A percentile compares a stretch with the other conserved stretches of the same genome.
Conservation (phyloP, 2,329 filamentous ascomycete species). For the Furcasterigmium sp. region DNA sequence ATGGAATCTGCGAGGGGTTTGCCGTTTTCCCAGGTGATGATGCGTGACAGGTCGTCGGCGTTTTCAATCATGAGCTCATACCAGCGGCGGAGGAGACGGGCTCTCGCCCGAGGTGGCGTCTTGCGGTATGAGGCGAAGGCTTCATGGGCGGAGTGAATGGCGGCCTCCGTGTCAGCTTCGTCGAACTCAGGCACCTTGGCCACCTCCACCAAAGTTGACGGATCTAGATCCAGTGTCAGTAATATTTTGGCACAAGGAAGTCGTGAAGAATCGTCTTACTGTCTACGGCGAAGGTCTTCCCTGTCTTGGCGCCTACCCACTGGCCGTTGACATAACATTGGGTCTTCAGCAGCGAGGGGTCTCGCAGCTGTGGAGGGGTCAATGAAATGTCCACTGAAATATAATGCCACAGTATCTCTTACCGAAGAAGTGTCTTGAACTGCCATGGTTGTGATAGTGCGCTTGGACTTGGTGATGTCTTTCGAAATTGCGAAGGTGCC, state of each 20-base stretch:
- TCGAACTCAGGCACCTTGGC: constrained; percentile 70
- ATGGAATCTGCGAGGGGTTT: constrained; percentile 58
- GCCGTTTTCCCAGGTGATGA: constrained; percentile 67
- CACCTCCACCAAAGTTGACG: constrained; percentile 62
- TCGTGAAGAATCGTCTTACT: constrained; percentile 35
- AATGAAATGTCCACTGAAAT: no score
- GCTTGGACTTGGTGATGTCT: no score
- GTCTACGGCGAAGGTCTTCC: constrained; percentile 67
- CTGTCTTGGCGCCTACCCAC: constrained; percentile 67
- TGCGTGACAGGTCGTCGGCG: constrained; percentile 28
- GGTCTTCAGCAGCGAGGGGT: constrained; percentile 62
- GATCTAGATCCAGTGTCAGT: constrained; percentile 42
- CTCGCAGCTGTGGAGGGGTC: constrained; percentile 33
- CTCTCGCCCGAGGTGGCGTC: constrained; percentile 54
- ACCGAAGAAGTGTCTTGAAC: no score
- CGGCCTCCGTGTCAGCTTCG: constrained; percentile 59
- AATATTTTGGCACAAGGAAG: no score
- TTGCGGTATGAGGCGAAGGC: constrained; percentile 58
- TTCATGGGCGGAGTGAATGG: constrained; percentile 63
- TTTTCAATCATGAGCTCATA: constrained; percentile 55
- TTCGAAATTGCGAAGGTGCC: no score
- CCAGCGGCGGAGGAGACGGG: constrained; percentile 58
- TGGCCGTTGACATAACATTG: constrained; percentile 71
- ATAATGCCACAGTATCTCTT: no score
- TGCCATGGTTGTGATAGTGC: no score